Base-by-base conservation (phyloP, 768 basidiomycete genomes). In the Auriscalpium microsporum region DNA sequence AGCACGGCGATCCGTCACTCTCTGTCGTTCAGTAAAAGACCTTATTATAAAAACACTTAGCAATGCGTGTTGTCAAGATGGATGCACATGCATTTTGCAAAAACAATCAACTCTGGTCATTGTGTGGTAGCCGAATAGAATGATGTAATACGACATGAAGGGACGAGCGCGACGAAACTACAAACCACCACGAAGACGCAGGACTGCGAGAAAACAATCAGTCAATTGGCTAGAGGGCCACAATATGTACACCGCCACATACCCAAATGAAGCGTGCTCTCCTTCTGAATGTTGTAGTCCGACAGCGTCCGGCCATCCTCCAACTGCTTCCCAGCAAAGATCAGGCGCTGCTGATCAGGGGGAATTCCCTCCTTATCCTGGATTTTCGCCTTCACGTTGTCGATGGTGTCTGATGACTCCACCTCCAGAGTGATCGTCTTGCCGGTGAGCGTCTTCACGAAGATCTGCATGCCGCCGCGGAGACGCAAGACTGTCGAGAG, bases 391-490 rank as follows among this genome's bases (percentile, higher is more conserved):
- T 86, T 86, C 21, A 94, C 90, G 62, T 93, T 91, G 67, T 94
- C 92, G 64, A 95, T 94, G 11, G 92, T 94, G 68, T 94, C 90
- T 0, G 87, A 90, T 0, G 91, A 93, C 71, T 94, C 91, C 45
- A 94, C 93, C 67, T 95, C 93, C 16, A 94, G 69, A 1, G 92
- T 94, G 64, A 95, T 95, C 1, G 91, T 94, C 76, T 94, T 93
- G 35, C 90, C 90, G 0, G 89, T 93, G 19, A 91, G 70, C 0
- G 88, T 89, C 77, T 92, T 91, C 36, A 91, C 87, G 57, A 91
- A 91, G 56, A 91, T 90, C 63, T 93, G 90, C 90, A 93, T 91
- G 7, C 90, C 90, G 61, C 89, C 90, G 64, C 90, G 87, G 0
- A 92, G 82, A 71, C 90, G 86, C 33, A 91, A 82, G 13, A 93